phyloP scores from a whole-genome alignment of 2,329 filamentous ascomycete genomes.

The Cordyceps tenuipes region DNA sequence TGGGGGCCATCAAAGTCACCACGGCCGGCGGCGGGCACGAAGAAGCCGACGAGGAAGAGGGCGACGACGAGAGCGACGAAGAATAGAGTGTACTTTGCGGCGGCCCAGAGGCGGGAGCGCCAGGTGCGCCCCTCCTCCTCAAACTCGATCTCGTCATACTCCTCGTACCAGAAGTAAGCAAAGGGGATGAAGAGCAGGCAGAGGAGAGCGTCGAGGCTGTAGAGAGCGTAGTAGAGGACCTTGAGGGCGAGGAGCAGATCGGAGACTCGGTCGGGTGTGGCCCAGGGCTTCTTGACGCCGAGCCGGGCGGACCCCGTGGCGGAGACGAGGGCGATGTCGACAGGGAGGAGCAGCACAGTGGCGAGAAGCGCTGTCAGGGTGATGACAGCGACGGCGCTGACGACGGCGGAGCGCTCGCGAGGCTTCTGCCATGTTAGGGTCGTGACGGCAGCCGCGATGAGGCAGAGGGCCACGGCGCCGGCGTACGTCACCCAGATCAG shows the following conservation, averaged over 20 bases:
- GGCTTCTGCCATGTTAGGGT: slow-evolving; percentile 88
- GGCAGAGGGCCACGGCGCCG: slow-evolving; percentile 67
- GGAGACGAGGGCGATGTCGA: slow-evolving; percentile 91
- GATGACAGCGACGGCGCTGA: slow-evolving; percentile 78
- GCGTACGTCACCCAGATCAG: slow-evolving; percentile 95
- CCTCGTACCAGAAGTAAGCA: slow-evolving; percentile 96
- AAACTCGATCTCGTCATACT: slow-evolving; percentile 85
- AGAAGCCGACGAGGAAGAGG: slow-evolving; percentile 88
- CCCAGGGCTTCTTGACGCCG: slow-evolving; percentile 90
- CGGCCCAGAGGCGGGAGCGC: slow-evolving; percentile 66
- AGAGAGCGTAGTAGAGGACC: slow-evolving; percentile 86
- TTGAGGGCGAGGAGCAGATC: slow-evolving; percentile 73
- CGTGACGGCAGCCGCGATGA: slow-evolving; percentile 72
- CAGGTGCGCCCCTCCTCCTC: slow-evolving; percentile 73
- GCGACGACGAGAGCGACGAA: slow-evolving; percentile 75
- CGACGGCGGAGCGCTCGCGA: slow-evolving; percentile 71
- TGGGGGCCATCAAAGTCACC: slow-evolving; percentile 48
- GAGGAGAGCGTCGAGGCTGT: slow-evolving; percentile 82
- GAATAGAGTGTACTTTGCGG: slow-evolving; percentile 80
- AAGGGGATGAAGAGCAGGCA: slow-evolving; percentile 89
- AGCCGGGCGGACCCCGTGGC: slow-evolving; percentile 69
- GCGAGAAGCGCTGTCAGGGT: slow-evolving; percentile 82
- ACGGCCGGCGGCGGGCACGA: slow-evolving; percentile 71
- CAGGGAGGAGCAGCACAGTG: slow-evolving; percentile 83
- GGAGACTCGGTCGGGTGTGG: slow-evolving; percentile 70